phyloP scores from a whole-genome alignment of 306 rosid species.

The Sicyos baderoa region DNA sequence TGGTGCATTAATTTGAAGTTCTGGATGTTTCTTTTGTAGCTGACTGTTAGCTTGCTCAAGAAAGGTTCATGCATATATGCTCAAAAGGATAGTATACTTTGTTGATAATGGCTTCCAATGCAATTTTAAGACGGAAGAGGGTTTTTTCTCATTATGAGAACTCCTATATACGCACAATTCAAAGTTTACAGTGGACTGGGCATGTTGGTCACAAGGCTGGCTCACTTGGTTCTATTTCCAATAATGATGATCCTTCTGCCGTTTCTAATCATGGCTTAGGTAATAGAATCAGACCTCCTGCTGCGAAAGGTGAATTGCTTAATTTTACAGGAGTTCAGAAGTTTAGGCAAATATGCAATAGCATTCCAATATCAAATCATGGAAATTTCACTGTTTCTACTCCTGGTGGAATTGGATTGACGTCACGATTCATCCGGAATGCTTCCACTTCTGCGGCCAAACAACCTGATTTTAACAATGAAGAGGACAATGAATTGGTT shows the following conservation, averaged over 20 bases:
- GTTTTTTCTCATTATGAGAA: conserved; percentile 30
- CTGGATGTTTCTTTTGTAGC: conserved; percentile 9
- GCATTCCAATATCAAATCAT: conserved; percentile 15
- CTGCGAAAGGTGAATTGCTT: conserved; percentile 17
- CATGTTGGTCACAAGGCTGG: conserved; percentile 24
- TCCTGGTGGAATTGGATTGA: conserved; percentile 31
- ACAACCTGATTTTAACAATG: conserved; percentile 28
- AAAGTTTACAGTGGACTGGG: conserved; percentile 27
- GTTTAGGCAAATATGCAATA: conserved; percentile 16
- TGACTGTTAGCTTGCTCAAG: conserved; percentile 1
- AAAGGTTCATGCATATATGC: conserved; percentile 22
- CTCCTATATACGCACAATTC: conserved; percentile 24
- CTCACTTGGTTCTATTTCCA: conserved; percentile 20
- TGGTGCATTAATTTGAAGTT: conserved; percentile 2
- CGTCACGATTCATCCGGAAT: conserved; percentile 33
- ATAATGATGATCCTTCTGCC: background rate
- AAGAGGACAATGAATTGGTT: conserved; percentile 29
- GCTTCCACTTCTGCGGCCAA: conserved; percentile 46
- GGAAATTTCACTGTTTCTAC: conserved; percentile 21
- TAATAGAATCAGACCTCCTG: conserved; percentile 15
- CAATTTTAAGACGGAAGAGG: conserved; percentile 48
- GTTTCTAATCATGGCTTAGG: background rate
- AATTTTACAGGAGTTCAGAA: conserved; percentile 23
- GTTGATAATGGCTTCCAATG: conserved; percentile 47
- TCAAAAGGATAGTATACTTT: conserved; percentile 11